A percentile compares a stretch with the other conserved stretches of the same genome.
Conservation (phyloP, 768 basidiomycete genomes). For the Pleurotus djamor region DNA sequence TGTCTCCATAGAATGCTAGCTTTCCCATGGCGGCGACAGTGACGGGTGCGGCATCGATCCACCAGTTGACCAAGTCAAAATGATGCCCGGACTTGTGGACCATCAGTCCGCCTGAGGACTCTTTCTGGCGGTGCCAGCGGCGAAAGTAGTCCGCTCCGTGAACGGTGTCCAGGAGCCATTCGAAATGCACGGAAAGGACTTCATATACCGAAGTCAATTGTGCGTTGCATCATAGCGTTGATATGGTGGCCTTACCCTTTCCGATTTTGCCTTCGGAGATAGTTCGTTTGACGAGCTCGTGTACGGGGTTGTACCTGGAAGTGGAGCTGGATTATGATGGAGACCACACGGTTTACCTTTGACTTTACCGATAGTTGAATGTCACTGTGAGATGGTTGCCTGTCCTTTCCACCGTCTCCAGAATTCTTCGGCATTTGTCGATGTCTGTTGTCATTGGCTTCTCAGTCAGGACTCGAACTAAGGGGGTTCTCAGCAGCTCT, state of each 20-base stretch:
- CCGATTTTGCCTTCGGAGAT: slow-evolving; percentile 46
- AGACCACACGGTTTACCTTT: not conserved
- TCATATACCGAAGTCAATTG: not conserved
- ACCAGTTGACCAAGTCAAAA: slow-evolving; percentile 56
- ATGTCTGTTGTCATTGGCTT: slow-evolving; percentile 53
- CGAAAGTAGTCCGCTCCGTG: slow-evolving; percentile 53
- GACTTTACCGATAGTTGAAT: slow-evolving; percentile 35
- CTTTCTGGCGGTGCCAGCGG: slow-evolving; percentile 47
- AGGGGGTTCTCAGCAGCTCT: not conserved
- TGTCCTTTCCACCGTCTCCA: slow-evolving; percentile 41
- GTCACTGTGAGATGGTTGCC: slow-evolving; percentile 38
- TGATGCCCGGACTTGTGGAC: slow-evolving; percentile 45
- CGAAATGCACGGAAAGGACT: slow-evolving; percentile 50
- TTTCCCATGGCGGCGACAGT: slow-evolving; percentile 45
- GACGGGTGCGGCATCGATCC: slow-evolving; percentile 44
- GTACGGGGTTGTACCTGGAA: slow-evolving; percentile 42
- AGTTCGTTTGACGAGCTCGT: slow-evolving; percentile 45
- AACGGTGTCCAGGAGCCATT: slow-evolving; percentile 51
- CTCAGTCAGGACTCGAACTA: slow-evolving; percentile 48
- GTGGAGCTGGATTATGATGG: not conserved
- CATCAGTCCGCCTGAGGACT: slow-evolving; percentile 41
- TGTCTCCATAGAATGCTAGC: slow-evolving; percentile 44
- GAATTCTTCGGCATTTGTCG: slow-evolving; percentile 42
- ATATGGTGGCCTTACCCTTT: slow-evolving; percentile 17
- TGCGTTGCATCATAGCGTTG: not conserved